phyloP scores from a whole-genome alignment of 129 eudicot genomes.

The Pittosporum tobira region DNA sequence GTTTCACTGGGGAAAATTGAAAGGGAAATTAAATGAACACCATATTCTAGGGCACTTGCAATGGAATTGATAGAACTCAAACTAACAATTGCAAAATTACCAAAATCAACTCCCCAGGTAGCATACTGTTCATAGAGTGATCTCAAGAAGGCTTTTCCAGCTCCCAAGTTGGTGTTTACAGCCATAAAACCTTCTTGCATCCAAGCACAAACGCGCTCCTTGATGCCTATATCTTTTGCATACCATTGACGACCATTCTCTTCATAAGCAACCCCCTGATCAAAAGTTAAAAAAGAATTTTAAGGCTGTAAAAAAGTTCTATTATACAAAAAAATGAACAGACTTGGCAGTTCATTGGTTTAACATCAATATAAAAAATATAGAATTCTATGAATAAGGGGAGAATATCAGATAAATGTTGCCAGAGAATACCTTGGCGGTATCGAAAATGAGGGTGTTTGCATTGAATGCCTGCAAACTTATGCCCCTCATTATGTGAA shows the following conservation, averaged over 20 bases:
- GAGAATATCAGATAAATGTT: too few species aligned
- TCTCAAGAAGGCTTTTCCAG: conserved; percentile 80
- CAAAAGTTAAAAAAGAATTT: too few species aligned
- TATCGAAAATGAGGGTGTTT: conserved; percentile 81
- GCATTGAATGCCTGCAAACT: conserved; percentile 90
- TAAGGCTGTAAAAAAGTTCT: background rate
- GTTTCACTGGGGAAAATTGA: too few species aligned
- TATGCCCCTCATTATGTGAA: conserved; percentile 97
- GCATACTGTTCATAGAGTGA: conserved; percentile 85
- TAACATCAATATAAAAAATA: too few species aligned
- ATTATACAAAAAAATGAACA: too few species aligned
- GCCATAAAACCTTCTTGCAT: conserved; percentile 84
- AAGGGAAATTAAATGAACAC: background rate
- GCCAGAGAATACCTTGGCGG: conserved; percentile 72
- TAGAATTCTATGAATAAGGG: too few species aligned
- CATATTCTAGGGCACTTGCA: background rate
- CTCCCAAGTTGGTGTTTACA: conserved; percentile 65
- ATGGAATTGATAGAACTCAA: too few species aligned
- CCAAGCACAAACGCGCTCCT: conserved; percentile 71
- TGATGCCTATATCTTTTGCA: conserved; percentile 70
- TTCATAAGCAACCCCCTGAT: conserved; percentile 61
- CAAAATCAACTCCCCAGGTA: conserved; percentile 80
- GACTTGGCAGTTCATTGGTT: too few species aligned
- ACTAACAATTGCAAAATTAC: conserved; percentile 22
- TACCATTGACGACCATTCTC: conserved; percentile 61